These are phyloP conservation scores for Diaporthe sp. DNA, from an alignment of 2,329 filamentous ascomycete genomes.

Conservation along the genomic window DNA sequence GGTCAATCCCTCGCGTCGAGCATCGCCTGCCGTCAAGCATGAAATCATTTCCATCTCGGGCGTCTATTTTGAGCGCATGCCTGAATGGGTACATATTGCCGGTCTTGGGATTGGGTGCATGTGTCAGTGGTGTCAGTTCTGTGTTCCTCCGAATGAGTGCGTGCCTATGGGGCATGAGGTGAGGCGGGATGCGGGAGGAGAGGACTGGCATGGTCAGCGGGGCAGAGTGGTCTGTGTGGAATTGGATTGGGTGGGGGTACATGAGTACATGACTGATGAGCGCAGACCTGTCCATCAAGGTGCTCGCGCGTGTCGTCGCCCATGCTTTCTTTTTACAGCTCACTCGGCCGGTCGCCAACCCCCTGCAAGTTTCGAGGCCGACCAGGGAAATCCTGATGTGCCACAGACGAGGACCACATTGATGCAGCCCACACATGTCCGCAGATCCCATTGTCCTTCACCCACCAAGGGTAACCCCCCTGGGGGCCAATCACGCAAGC, in stretches of 20 bases:
- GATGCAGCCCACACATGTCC: slow-evolving; percentile 16
- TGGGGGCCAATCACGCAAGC: slow-evolving; percentile 9
- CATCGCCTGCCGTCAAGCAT: neutral
- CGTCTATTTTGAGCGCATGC: neutral
- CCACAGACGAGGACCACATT: slow-evolving; percentile 5
- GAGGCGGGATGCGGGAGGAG: neutral
- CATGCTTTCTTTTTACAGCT: slow-evolving; percentile 7
- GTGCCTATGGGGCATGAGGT: neutral
- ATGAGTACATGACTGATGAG: neutral
- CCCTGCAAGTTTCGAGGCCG: neutral
- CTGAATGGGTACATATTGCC: neutral
- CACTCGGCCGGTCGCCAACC: neutral
- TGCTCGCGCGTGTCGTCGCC: neutral
- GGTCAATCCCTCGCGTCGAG: neutral
- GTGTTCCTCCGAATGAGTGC: neutral
- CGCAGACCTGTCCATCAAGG: slow-evolving; percentile 22
- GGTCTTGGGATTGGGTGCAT: neutral
- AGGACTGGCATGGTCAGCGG: neutral
- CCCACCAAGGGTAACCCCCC: neutral
- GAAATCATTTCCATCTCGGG: neutral
- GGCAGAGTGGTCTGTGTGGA: neutral
- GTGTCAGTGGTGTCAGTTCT: slow-evolving; percentile 6
- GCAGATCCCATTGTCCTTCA: neutral
- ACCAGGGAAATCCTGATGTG: slow-evolving; percentile 2
- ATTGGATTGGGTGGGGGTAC: neutral